These are phyloP conservation scores for Dictyostelium firmibasis DNA, from an alignment of 78 protist genomes.

Conservation along the genomic window DNA sequence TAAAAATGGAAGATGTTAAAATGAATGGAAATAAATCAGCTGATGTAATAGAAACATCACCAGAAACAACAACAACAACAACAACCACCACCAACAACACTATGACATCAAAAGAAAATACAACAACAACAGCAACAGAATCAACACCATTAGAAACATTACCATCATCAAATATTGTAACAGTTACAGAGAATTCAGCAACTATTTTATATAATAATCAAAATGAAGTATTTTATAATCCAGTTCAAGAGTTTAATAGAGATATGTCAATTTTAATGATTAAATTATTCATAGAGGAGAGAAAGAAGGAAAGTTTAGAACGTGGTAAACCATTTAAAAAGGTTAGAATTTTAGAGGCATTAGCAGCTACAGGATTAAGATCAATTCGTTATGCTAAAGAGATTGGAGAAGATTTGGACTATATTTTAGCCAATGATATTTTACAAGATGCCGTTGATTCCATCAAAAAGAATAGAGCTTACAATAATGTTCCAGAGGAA, in stretches of 20 bases:
- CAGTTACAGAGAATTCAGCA: slow-evolving; percentile 54
- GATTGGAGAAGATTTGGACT: slow-evolving; percentile 62
- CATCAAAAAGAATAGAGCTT: slow-evolving; percentile 85
- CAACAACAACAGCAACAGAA: neutral
- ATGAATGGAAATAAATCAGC: neutral
- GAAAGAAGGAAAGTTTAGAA: slow-evolving; percentile 17
- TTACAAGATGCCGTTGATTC: slow-evolving; percentile 89
- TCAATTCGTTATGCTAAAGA: slow-evolving; percentile 93
- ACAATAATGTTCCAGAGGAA: slow-evolving; percentile 78
- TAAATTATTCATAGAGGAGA: slow-evolving; percentile 25
- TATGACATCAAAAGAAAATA: too few species aligned
- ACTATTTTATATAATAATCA: slow-evolving; percentile 66
- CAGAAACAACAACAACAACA: slow-evolving; percentile 5
- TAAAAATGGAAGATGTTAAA: neutral
- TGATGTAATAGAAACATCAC: neutral
- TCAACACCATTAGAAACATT: too few species aligned
- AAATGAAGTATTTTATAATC: slow-evolving; percentile 96
- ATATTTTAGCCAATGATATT: slow-evolving; percentile 96
- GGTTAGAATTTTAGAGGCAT: slow-evolving; percentile 95
- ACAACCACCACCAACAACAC: neutral
- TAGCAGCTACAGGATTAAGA: slow-evolving; percentile 97
- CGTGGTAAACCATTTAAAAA: slow-evolving; percentile 37
- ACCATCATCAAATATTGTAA: neutral
- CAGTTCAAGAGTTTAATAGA: slow-evolving; percentile 96
- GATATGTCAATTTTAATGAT: slow-evolving; percentile 92